Evolutionary conservation across 2,329 filamentous ascomycete species (phyloP), one percentile per base, ranked within the genome.

Genomic region (Claviceps humidiphila): DNA sequence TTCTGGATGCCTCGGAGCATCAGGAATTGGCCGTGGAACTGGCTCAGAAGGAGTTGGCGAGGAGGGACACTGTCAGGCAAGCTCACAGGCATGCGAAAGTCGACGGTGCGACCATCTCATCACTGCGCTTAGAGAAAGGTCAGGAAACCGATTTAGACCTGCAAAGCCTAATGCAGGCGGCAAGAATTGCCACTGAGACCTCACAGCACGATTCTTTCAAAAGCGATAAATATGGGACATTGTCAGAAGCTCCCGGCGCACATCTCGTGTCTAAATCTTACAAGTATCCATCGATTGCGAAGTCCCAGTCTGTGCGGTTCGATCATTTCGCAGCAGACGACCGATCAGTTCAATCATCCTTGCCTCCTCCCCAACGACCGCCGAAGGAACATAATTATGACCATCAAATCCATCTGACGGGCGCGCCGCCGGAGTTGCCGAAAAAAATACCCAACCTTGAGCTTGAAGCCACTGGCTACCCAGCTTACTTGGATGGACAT

Each of bases 1-100:
- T 87, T 1, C 68, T 94, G 14, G 81, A 87, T 60, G 85, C 85
- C 0, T 76, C 75, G 1, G 80, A 89, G 53, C 75, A 94, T 56
- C 78, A 82, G 56, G 84, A 90, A 11, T 69, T 94, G 46, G 89
- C 89, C 0, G 82, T 94, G 6, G 79, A 84, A 57, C 66, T 94
- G 34, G 88, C 88, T 0, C 81, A 84, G 56, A 78, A 78, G 52
- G 88, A 94, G 66, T 77, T 89, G 53, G 73, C 71, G 52, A 75
- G 85, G 43, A 75, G 88, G 57, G 82, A 86, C 59, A 80, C 77
- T 14, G 75, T 73, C 43, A 74, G 80, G 55, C 76, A 71, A 57
- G 76, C 74, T 11, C 78, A 75, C 26, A 74, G 77, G 37, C 75
- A 80, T 57, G 74, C 78, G 8, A 47, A 51, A 17, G 46, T 53